Percentiles rank a stretch among this genome's conserved stretches.
Evolutionary conservation across 257 asterid species (phyloP).

Genomic region (Solanum rostratum): DNA sequence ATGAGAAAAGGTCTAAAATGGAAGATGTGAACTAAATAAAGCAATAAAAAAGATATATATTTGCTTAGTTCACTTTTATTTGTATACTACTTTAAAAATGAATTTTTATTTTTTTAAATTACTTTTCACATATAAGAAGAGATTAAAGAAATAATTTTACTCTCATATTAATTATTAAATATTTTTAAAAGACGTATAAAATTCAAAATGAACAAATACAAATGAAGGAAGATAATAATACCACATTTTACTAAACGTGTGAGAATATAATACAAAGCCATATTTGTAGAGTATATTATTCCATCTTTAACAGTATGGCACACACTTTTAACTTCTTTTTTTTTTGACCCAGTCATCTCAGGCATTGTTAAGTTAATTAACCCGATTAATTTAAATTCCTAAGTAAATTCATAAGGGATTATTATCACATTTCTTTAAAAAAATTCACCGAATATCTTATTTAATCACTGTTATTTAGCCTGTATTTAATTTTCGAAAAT

Average conservation of each 20-base stretch:
- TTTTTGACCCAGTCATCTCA: background rate
- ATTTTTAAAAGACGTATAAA: no score
- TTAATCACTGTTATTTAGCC: background rate
- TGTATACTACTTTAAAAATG: background rate
- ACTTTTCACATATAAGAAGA: background rate
- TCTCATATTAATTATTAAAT: no score
- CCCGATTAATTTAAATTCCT: background rate
- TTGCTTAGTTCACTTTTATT: no score
- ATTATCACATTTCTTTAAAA: background rate
- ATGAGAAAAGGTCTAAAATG: background rate
- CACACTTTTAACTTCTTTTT: background rate
- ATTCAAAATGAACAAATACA: no score
- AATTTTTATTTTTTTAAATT: no score
- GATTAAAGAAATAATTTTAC: no score
- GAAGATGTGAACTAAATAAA: background rate
- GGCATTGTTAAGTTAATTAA: background rate
- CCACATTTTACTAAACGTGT: background rate
- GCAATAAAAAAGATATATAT: background rate
- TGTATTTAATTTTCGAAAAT: background rate
- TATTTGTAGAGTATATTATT: background rate
- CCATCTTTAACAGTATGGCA: background rate
- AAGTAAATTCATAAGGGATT: background rate
- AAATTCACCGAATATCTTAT: no score
- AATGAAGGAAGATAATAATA: accelerated
- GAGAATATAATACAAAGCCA: background rate